Evolutionary conservation across 2,329 filamentous ascomycete species (phyloP).

Genomic region (Colletotrichum tofieldiae): DNA sequence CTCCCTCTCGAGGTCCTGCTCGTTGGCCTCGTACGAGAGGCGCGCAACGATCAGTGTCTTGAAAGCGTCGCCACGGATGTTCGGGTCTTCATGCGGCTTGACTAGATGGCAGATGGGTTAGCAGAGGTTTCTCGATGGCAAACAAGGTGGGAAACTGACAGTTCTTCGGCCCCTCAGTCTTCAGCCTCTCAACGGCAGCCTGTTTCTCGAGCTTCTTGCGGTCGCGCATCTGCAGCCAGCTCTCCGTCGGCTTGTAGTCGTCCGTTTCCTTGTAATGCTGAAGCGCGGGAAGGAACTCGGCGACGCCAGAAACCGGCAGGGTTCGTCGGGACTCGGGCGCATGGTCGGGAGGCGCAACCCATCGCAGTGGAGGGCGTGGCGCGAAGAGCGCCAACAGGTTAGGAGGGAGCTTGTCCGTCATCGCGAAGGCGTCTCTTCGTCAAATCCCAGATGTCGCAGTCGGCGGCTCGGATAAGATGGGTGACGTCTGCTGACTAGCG

Average conservation of each 20-base stretch:
- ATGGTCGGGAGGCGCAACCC: slow-evolving; percentile 86
- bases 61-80: slow-evolving; percentile 93
- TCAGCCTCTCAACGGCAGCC: slow-evolving; percentile 73
- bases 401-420: slow-evolving; percentile 97
- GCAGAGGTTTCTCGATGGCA: slow-evolving; percentile 32
- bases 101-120: slow-evolving; percentile 64
- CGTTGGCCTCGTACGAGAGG: slow-evolving; percentile 89
- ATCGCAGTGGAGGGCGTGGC: slow-evolving; percentile 91
- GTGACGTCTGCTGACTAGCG: slow-evolving; percentile 10
- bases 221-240: slow-evolving; percentile 91
- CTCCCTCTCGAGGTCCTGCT: slow-evolving; percentile 92
- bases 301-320: slow-evolving; percentile 80
- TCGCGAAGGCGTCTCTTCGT: slow-evolving; percentile 58
- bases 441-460: background rate
- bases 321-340: slow-evolving; percentile 87
- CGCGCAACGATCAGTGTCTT: slow-evolving; percentile 95
- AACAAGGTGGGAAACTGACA: slow-evolving; percentile 55
- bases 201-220: slow-evolving; percentile 87
- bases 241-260: slow-evolving; percentile 86
- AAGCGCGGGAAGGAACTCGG: slow-evolving; percentile 80
- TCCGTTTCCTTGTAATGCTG: slow-evolving; percentile 85
- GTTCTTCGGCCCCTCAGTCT: slow-evolving; percentile 73
- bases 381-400: slow-evolving; percentile 95
- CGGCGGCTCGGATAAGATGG: slow-evolving; percentile 8
- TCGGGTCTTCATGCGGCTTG: slow-evolving; percentile 87